phyloP scores from a whole-genome alignment of 1,284 basidiomycete species.

The Gastroboletus turbinatus region DNA sequence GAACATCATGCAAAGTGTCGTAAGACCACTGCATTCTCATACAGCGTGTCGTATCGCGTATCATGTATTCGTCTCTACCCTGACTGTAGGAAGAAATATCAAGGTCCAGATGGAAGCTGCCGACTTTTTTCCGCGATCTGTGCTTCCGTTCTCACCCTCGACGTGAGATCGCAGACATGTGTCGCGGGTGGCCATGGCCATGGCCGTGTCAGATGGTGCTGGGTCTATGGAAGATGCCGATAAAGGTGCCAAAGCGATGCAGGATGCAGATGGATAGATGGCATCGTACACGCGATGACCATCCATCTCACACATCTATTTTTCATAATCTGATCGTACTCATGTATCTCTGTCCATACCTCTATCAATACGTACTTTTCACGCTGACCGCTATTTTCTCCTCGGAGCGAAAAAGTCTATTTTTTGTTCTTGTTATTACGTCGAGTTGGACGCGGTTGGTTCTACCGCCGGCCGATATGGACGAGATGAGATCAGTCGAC shows the following conservation, averaged over 20 bases:
- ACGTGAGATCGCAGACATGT: constrained; percentile 6
- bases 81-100: constrained; percentile 10
- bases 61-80: not conserved
- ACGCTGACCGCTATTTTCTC: not conserved
- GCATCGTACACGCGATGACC: not conserved
- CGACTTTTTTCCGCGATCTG: constrained; percentile 1
- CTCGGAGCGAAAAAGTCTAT: constrained; percentile 8
- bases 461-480: not conserved
- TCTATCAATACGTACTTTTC: not conserved
- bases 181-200: not conserved
- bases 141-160: constrained; percentile 1
- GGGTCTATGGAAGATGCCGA: not conserved
- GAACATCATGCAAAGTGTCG: not conserved
- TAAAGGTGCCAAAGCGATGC: not conserved
- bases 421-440: not conserved
- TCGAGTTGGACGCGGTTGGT: not conserved
- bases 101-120: not conserved
- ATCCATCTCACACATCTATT: not conserved
- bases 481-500: constrained; percentile 41
- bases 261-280: too few relatives aligned
- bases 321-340: not conserved
- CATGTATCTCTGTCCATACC: not conserved
- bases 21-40: not conserved
- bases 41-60: not conserved
- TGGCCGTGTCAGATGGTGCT: not conserved